Evolutionary conservation across 2,329 filamentous ascomycete species (phyloP).

Genomic region (Xylariaceae sp.): DNA sequence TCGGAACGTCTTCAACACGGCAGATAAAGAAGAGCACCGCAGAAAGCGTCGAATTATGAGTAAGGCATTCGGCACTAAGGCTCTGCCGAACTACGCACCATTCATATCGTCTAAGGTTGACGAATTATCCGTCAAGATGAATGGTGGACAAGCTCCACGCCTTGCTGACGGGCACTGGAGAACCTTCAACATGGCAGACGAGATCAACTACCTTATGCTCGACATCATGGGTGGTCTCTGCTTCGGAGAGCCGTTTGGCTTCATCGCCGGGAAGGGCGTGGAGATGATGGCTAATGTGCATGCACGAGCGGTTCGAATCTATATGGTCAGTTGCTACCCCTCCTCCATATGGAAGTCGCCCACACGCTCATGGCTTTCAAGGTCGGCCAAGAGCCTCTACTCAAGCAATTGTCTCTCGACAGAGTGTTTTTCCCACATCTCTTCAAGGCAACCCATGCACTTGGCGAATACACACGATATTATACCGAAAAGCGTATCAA

Average conservation of each 20-base stretch:
- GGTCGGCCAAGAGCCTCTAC: constrained; percentile 7
- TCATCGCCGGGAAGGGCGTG: neutral
- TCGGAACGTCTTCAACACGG: constrained; percentile 11
- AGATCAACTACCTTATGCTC: constrained; percentile 29
- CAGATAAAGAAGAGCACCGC: constrained; percentile 5
- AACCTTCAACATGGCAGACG: constrained; percentile 12
- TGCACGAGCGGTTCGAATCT: constrained; percentile 1
- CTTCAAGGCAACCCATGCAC: neutral
- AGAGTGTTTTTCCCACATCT: constrained; percentile 4
- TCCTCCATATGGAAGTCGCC: neutral
- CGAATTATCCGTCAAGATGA: neutral
- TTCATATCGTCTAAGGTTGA: constrained; percentile 2
- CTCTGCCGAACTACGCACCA: constrained; percentile 5
- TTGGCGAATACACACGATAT: constrained; percentile 3
- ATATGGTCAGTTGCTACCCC: neutral
- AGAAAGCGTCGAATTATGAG: constrained; percentile 8
- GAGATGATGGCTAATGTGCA: constrained; percentile 1
- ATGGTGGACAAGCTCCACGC: neutral
- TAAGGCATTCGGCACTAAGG: neutral
- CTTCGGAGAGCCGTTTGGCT: constrained; percentile 36
- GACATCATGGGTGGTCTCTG: constrained; percentile 34
- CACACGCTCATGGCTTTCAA: neutral
- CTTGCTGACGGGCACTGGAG: neutral
- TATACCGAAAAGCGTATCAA: constrained; percentile 9
- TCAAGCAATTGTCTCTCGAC: constrained; percentile 1